A percentile compares a stretch with the other conserved stretches of the same genome.
phyloP scores from a whole-genome alignment of 2,329 filamentous ascomycete genomes.

The Plenodomus tracheiphilus region DNA sequence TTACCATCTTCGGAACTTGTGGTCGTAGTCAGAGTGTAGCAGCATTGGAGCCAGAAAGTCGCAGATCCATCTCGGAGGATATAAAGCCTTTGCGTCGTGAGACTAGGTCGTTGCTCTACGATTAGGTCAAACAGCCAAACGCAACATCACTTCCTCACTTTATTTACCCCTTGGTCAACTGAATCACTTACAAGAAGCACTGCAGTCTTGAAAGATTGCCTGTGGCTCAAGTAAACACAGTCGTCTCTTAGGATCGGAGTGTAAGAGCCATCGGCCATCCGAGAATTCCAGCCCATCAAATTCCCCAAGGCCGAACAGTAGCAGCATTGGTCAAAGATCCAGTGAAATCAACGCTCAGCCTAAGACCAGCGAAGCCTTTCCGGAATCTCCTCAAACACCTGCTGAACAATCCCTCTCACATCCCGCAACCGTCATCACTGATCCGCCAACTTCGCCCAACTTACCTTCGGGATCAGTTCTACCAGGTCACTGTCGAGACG shows the following conservation, averaged over 20 bases:
- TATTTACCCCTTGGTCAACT: background rate
- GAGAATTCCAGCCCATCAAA: conserved; percentile 29
- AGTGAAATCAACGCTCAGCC: conserved; percentile 9
- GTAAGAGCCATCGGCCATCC: conserved; percentile 28
- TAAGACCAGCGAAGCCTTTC: conserved; percentile 8
- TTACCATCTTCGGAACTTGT: conserved; percentile 27
- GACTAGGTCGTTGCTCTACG: conserved; percentile 10
- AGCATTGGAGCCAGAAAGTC: conserved; percentile 13
- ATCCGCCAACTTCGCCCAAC: conserved; percentile 8
- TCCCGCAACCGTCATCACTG: conserved; percentile 25
- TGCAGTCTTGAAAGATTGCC: conserved; percentile 3
- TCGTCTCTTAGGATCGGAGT: conserved; percentile 4
- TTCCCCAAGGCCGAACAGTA: conserved; percentile 13
- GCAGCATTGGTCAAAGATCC: conserved; percentile 9
- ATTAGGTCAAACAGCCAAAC: conserved; percentile 6
- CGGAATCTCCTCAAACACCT: conserved; percentile 27
- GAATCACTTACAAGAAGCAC: conserved; percentile 3
- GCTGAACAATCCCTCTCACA: conserved; percentile 18
- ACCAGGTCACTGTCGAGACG: conserved; percentile 14
- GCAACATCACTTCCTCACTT: conserved; percentile 3
- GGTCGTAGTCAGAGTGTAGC: conserved; percentile 7
- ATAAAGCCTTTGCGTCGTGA: conserved; percentile 27
- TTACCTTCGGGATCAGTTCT: conserved; percentile 8
- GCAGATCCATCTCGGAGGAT: conserved; percentile 11
- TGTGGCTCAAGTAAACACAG: conserved; percentile 4